Base-by-base conservation (phyloP, 2,329 filamentous ascomycete genomes). In the Didymella pinodella region DNA sequence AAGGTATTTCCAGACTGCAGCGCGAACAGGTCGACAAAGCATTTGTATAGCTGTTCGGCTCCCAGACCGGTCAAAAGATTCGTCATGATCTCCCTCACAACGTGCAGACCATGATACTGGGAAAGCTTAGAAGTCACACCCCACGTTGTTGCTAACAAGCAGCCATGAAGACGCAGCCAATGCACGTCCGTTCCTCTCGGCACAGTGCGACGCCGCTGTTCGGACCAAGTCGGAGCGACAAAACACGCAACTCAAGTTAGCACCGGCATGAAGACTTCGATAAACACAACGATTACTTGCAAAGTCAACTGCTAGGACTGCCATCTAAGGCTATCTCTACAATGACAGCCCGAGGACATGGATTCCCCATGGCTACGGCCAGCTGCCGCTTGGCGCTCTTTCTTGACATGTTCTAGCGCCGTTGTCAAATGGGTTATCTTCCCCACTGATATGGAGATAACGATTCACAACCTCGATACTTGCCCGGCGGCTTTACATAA, bases 381-480 rank as follows among this genome's bases (percentile, higher is more conserved):
- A 59, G 47, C n/a, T 31, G 41, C 7, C 16, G 16, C 56, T 54
- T 54, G 56, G 56, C 56, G 48, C 56, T 54, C 50, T 51, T 59
- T 51, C 56, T 45, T 7, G n/a, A 4, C 28, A 5, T 16, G 46
- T 47, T 34, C 41, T 59, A 54, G 50, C 41, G 56, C 22, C 20
- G 14, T 43, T 57, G 29, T 40, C 31, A 49, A 45, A 38, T 48
- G 44, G 55, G 38, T 29, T 54, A 46, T 46, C 38, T 50, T 49
- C 49, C 50, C 55, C 56, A 50, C 56, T 43, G 56, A 54, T 59
- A 59, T 51, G 50, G n/a, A 59, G 56, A 59, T 59, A 59, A 54
- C 49, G 50, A 22, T 31, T 32, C 47, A 28, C 50, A 50, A 22
- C 46, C 46, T 54, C 28, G 40, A 50, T 34, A 28, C 31, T 59